These are phyloP conservation scores for Alternaria metachromatica DNA, from an alignment of 2,329 filamentous ascomycete genomes.

Conservation along the genomic window DNA sequence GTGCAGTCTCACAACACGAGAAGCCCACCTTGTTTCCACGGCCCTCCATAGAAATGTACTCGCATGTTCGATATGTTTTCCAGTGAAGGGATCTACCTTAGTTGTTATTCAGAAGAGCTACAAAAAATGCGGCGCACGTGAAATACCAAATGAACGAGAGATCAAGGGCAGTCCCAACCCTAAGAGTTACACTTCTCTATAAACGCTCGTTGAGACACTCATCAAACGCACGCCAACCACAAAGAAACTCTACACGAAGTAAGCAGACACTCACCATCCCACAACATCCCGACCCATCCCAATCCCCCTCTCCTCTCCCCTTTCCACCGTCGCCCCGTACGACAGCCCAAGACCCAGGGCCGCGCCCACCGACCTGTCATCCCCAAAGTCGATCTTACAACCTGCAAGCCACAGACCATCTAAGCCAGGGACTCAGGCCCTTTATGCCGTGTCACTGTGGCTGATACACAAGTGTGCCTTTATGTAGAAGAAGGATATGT, in stretches of 20 bases:
- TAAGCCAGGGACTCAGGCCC: neutral
- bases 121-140: no score
- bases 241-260: neutral
- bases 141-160: no score
- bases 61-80: neutral
- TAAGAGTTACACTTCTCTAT: no score
- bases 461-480: neutral
- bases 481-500: neutral
- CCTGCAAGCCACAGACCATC: neutral
- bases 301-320: neutral
- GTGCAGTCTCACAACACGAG: conserved; percentile 17
- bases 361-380: neutral
- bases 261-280: neutral
- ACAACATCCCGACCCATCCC: neutral
- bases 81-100: neutral
- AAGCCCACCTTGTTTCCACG: neutral
- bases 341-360: neutral
- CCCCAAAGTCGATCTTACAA: neutral
- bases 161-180: no score
- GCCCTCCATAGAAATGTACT: neutral
- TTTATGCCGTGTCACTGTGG: neutral
- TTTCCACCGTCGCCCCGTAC: neutral
- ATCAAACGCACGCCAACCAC: neutral
- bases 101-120: neutral
- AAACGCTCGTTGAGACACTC: neutral